Conservation (phyloP, 495 filamentous ascomycete genomes). For the Entonaema liquescens region DNA sequence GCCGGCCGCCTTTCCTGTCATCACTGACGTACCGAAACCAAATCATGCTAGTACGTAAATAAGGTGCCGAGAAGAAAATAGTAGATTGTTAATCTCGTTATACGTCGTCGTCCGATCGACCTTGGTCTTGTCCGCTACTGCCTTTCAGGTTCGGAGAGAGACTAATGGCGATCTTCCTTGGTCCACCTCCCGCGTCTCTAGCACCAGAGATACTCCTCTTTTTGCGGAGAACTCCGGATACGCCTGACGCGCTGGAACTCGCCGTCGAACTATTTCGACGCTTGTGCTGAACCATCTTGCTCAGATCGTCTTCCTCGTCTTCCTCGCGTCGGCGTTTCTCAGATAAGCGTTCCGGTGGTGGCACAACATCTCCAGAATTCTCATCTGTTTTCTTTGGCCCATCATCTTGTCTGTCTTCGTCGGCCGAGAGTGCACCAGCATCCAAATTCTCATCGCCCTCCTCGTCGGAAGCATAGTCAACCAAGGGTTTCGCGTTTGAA, state of each 20-base stretch:
- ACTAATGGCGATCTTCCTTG: conserved; percentile 58
- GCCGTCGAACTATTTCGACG: conserved; percentile 64
- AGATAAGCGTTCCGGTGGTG: conserved; percentile 78
- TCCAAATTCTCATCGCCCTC: conserved; percentile 65
- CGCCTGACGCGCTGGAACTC: conserved; percentile 40
- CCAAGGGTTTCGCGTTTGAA: conserved; percentile 73
- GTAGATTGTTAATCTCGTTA: conserved; percentile 18
- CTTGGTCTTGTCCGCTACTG: conserved; percentile 29
- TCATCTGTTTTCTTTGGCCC: conserved; percentile 31
- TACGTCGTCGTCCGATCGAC: conserved; percentile 34
- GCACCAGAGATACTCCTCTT: conserved; percentile 41
- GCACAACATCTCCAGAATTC: conserved; percentile 47
- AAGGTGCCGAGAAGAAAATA: conserved; percentile 24
- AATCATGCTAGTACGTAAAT: conserved; percentile 37
- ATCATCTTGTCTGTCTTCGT: conserved; percentile 56
- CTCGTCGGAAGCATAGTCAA: conserved; percentile 92
- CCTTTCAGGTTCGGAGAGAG: conserved; percentile 51
- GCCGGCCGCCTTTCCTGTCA: conserved; percentile 43
- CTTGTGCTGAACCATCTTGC: conserved; percentile 75
- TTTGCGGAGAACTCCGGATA: conserved; percentile 35
- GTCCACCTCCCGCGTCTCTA: conserved; percentile 39
- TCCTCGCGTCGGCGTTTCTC: conserved; percentile 93
- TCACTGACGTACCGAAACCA: conserved; percentile 38
- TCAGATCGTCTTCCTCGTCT: conserved; percentile 82
- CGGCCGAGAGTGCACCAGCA: conserved; percentile 47